A percentile compares a stretch with the other conserved stretches of the same genome.
phyloP scores from a whole-genome alignment of 2,329 filamentous ascomycete species.

The Endoconidiophora polonica region DNA sequence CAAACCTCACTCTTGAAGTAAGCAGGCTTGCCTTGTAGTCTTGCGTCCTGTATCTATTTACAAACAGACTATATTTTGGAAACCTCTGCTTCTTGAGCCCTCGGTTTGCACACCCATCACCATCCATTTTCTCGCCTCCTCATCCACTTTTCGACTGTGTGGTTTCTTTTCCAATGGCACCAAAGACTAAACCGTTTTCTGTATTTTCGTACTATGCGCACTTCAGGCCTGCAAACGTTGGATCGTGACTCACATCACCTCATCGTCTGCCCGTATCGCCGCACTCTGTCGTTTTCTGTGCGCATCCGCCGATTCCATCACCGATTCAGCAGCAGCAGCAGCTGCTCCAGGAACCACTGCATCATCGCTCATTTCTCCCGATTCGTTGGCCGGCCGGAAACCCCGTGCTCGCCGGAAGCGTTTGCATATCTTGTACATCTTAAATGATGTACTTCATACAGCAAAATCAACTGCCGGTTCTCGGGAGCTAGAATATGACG shows the following conservation, averaged over 20 bases:
- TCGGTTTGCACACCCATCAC: conserved; percentile 13
- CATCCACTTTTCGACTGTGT: not conserved
- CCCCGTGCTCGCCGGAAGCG: conserved; percentile 37
- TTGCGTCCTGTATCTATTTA: no score
- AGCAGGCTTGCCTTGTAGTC: no score
- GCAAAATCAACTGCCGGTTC: conserved; percentile 27
- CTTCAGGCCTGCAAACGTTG: conserved; percentile 71
- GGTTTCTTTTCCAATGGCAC: conserved; percentile 1
- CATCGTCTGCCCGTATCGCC: conserved; percentile 46
- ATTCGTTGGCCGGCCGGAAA: not conserved
- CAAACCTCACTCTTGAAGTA: no score
- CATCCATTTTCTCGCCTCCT: conserved; percentile 13
- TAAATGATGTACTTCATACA: conserved; percentile 57
- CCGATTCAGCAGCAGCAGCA: not conserved
- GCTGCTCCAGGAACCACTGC: not conserved
- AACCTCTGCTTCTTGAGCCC: not conserved
- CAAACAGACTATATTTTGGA: no score
- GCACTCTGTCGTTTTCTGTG: conserved; percentile 57
- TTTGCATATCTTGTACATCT: conserved; percentile 59
- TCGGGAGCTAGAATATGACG: conserved; percentile 22
- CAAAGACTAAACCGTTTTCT: conserved; percentile 23
- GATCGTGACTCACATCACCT: conserved; percentile 56
- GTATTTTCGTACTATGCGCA: conserved; percentile 16
- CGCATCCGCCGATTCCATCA: conserved; percentile 41
- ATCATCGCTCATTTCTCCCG: no score